Evolutionary conservation across 257 asterid species (phyloP).

Genomic region (Leptodermis oblonga): DNA sequence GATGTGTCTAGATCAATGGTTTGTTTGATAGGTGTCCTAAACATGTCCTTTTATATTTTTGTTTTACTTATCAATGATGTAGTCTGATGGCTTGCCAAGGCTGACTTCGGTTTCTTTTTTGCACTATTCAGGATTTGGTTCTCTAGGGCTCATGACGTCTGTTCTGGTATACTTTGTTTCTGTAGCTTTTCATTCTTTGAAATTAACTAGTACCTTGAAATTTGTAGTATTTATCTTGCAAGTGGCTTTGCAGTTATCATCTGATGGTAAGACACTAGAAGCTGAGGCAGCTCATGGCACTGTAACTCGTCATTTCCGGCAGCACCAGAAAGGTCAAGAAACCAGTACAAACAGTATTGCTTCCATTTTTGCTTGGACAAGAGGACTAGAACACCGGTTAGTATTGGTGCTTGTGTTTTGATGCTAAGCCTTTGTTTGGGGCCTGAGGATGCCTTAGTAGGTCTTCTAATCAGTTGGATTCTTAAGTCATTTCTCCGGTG

Average conservation of each 20-base stretch:
- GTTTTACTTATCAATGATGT: background rate
- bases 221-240: background rate
- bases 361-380: conserved; percentile 93
- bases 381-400: conserved; percentile 82
- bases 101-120: conserved; percentile 2
- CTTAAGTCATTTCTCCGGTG: background rate
- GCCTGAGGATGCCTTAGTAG: background rate
- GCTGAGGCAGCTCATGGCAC: conserved; percentile 99
- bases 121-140: conserved; percentile 70
- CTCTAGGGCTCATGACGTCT: conserved; percentile 92
- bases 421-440: background rate
- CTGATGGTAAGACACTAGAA: conserved; percentile 90
- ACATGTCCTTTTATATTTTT: background rate
- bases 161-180: conserved; percentile 53
- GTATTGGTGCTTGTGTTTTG: conserved; percentile 17
- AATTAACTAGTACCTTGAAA: background rate
- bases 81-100: too few species aligned
- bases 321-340: conserved; percentile 88
- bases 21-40: conserved; percentile 1
- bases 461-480: background rate
- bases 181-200: background rate
- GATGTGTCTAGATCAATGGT: conserved; percentile 16
- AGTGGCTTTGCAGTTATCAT: conserved; percentile 57
- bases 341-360: conserved; percentile 95
- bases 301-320: conserved; percentile 84